Conservation (phyloP, 768 basidiomycete genomes). For the Suillus fuscotomentosus region DNA sequence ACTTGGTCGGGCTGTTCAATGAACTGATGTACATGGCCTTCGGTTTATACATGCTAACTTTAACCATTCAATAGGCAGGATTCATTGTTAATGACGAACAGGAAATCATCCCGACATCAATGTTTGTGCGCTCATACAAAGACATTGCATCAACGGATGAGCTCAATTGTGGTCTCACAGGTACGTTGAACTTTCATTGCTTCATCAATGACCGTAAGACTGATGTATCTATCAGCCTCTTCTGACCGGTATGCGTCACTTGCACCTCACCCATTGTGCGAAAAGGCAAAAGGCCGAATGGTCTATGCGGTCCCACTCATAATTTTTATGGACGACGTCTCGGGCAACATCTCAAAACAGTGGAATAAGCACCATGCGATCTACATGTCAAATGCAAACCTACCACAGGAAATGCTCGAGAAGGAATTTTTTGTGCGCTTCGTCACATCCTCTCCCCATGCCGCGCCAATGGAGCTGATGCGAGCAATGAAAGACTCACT, state of each 20-base stretch:
- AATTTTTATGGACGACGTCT: no score
- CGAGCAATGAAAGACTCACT: background rate
- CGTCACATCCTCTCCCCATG: background rate
- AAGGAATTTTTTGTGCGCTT: background rate
- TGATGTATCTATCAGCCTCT: background rate
- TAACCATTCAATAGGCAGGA: constrained; percentile 1
- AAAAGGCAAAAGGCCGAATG: no score
- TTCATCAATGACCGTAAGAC: background rate
- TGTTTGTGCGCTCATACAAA: constrained; percentile 1
- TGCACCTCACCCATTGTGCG: no score
- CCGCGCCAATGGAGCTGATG: background rate
- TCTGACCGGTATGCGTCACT: background rate
- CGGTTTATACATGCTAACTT: background rate
- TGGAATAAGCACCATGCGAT: background rate
- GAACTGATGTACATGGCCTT: background rate
- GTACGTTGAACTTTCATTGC: background rate
- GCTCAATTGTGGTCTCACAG: constrained; percentile 6
- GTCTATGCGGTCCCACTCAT: no score
- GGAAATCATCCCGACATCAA: constrained; percentile 1
- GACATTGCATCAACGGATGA: background rate
- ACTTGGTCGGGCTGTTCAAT: constrained; percentile 1
- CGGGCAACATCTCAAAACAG: background rate
- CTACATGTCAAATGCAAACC: background rate
- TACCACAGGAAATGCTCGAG: background rate
- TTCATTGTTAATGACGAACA: constrained; percentile 6